Percentiles rank a stretch among this genome's conserved stretches.
Conservation (phyloP, 2,329 filamentous ascomycete species). For the Penicillium brasilianum region DNA sequence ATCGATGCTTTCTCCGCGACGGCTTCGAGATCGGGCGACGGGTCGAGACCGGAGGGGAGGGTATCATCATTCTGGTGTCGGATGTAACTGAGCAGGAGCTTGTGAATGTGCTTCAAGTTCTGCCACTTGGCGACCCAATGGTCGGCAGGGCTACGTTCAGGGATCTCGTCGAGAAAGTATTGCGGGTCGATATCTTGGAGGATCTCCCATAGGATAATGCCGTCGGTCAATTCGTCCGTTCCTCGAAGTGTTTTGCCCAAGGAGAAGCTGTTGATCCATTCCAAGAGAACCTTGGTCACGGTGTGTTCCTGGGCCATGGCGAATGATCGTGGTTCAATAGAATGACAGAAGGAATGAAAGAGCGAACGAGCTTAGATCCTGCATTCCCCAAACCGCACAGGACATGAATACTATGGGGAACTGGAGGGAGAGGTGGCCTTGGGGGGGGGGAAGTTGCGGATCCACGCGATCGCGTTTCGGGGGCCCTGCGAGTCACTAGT, state of each 20-base stretch:
- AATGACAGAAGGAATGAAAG: slow-evolving; percentile 14
- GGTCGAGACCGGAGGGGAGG: slow-evolving; percentile 48
- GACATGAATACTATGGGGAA: slow-evolving; percentile 6
- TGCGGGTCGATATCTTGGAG: slow-evolving; percentile 55
- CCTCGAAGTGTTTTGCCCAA: slow-evolving; percentile 49
- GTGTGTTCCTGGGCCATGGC: slow-evolving; percentile 52
- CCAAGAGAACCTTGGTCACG: slow-evolving; percentile 52
- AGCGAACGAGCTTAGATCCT: slow-evolving; percentile 5
- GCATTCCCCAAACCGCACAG: slow-evolving; percentile 23
- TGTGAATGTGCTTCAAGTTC: slow-evolving; percentile 56
- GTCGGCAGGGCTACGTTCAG: slow-evolving; percentile 50
- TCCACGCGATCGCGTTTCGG: slow-evolving; percentile 32
- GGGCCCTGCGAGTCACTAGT: slow-evolving; percentile 24
- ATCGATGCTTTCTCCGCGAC: slow-evolving; percentile 51
- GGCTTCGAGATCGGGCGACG: slow-evolving; percentile 52
- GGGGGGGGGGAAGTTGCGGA: slow-evolving; percentile 25
- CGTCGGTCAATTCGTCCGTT: slow-evolving; percentile 51
- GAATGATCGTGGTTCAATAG: slow-evolving; percentile 21
- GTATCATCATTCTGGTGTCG: slow-evolving; percentile 51
- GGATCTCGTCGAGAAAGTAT: slow-evolving; percentile 54
- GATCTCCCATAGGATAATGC: slow-evolving; percentile 54
- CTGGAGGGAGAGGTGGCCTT: slow-evolving; percentile 20
- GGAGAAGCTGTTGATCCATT: slow-evolving; percentile 55
- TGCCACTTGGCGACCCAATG: slow-evolving; percentile 56
- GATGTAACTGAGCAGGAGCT: slow-evolving; percentile 52